Evolutionary conservation across 2,329 filamentous ascomycete species (phyloP), one percentile per base, ranked within the genome.

Genomic region (Aspergillus viridinutans): DNA sequence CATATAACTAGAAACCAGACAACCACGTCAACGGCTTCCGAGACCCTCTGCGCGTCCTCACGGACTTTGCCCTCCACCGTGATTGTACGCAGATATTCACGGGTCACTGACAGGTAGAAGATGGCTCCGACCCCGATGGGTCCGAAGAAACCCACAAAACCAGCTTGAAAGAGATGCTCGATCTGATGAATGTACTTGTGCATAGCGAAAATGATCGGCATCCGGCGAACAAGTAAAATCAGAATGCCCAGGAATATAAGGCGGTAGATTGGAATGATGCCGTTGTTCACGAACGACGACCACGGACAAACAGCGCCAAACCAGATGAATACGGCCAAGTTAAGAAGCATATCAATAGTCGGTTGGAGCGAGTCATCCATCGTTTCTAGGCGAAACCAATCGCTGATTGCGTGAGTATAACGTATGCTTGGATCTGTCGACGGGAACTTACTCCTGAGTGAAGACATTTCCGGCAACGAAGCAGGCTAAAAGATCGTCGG

Each of bases 271-370:
- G 90, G 84, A 26, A 95, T 86, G 17, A 94, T 81, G 8, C 77
- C 69, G 70, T 90, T 93, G 63, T 80, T 64, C 0, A 81, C 73
- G 63, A 97, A 96, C 26, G 76, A 78, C 4, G 78, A 71, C 92
- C 92, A 97, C 0, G 92, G 92, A 57, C 88, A 90, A 10, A 92
- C 84, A 0, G 90, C 90, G 3, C 92, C 92, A 65, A 90, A 93
- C 92, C 91, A 97, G 74, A 96, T 85, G 72, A 97, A 97, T 42
- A 97, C 83, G 20, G 87, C 81, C 3, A 95, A 85, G 69, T 97
- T 97, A 56, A 97, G 86, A 1, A 97, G 81, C 91, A 96, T 96
- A 71, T 97, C 92, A 49, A 97, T 89, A 0, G 92, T 96, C 0
- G 92, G 92, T 70, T 97, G 92, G n/a, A 97, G 82, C 1, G 90